Evolutionary conservation across 2,329 filamentous ascomycete genomes (phyloP), one percentile per base, ranked within the genome.

Genomic region (Gnomoniopsis smithogilvyi): DNA sequence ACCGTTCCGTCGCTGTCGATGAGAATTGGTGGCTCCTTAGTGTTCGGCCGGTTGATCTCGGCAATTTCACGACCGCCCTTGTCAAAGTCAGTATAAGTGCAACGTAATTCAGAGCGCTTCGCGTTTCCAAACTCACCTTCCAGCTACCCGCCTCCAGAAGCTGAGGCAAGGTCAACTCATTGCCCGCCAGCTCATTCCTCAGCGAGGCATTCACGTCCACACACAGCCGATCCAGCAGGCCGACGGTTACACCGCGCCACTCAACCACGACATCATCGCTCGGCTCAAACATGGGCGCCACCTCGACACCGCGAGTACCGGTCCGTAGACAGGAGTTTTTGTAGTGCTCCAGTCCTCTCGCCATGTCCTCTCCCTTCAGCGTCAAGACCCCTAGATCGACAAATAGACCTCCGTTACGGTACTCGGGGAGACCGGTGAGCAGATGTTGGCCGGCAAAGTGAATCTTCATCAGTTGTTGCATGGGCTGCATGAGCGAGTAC

Each of bases 1-100:
- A 99, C 91, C 24, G 95, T 98, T 63, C 95, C 95, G 72, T 99
- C 95, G 64, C 92, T 96, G 66, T 96, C 84, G 67, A 98, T 97
- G 76, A 97, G 87, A 70, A 99, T 98, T 4, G 95, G 95, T 34
- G 94, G 92, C 72, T 96, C 92, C 76, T 95, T 96, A 54, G 95
- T 98, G 69, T 97, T 98, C 22, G 95, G 95, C 66, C 95, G 84
- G 66, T 92, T 94, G 64, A 97, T 92, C 77, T 97, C 94, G 63
- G 95, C 95, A 71, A 98, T 90, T 76, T 98, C 95, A 70, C 95
- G 88, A 61, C 95, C 95, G 67, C 94, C 94, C 93, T n/a, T 84
- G 60, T 56, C 24, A 43, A 24, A 52, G 56, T 61, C 15, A 61
- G 59, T 19, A n/a, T 21, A 6, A 19, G 36, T 3, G 36, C 12